Evolutionary conservation across 192 early-diverging fungal genomes (phyloP).

Genomic region (Cladochytrium replicatum): DNA sequence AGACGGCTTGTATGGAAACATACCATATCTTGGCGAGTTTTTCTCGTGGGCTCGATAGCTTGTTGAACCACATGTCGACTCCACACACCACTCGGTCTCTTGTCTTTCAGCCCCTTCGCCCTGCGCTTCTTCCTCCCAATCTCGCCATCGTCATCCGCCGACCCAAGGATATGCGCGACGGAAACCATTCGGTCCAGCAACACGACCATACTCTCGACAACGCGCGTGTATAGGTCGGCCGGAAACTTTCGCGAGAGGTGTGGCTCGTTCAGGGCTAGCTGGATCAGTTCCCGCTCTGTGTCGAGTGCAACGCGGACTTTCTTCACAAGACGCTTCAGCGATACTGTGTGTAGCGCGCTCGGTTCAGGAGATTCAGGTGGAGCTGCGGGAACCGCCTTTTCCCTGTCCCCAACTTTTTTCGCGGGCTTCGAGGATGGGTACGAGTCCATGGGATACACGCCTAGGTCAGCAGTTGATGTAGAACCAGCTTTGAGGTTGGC

Average conservation of each 20-base stretch:
- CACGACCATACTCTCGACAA: neutral
- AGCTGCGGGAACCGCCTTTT: too few species aligned
- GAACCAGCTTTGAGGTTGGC: neutral
- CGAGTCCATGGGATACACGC: neutral
- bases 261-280: neutral
- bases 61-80: neutral
- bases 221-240: neutral
- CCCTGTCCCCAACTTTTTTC: too few species aligned
- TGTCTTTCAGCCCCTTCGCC: neutral
- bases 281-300: too few species aligned
- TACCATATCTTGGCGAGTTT: neutral
- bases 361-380: neutral
- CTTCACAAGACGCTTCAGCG: neutral
- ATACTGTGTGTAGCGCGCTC: neutral
- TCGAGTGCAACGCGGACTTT: too few species aligned
- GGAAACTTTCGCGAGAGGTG: neutral
- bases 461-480: neutral
- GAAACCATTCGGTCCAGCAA: neutral
- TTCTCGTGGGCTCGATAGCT: neutral
- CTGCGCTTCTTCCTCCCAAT: neutral
- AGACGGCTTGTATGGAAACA: neutral
- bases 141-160: neutral
- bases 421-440: neutral
- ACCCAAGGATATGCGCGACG: neutral
- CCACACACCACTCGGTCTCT: neutral